Evolutionary conservation across 805 yeast species (phyloP), one percentile per base, ranked within the genome.

Genomic region (Yarrowia phangngaensis): DNA sequence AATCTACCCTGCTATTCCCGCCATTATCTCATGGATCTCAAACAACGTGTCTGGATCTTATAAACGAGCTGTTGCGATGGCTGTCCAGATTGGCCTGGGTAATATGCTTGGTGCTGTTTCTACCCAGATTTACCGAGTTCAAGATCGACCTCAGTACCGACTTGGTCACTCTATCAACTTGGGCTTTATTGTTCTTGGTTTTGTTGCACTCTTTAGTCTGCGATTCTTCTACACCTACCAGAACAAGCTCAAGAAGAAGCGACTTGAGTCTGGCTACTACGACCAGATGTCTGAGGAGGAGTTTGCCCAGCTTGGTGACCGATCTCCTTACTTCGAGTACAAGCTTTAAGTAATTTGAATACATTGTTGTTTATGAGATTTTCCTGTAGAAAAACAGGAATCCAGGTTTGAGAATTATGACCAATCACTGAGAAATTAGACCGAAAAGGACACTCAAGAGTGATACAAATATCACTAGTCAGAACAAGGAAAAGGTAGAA

Each of bases 31-130:
- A 58, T 78, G 82, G 82, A 61, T 72, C 28, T 68, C 80, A 3
- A 64, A 77, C 52, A 78, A 78, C 54, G 69, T 72, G 51, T 72
- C 74, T 9, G 80, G 82, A 9, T 79, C 78, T 56, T 60, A 71
- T 19, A 67, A 82, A 59, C 75, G 78, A 53, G 69, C 72, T 14
- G 72, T 72, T 15, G 76, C 75, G 11, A 69, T 77, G 30, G 78
- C 76, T 3, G 67, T 73, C 64, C 76, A 76, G 53, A 72, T 79
- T 57, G 82, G 83, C 1, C 74, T 78, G 56, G 84, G 83, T 52
- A 78, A 78, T 61, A 74, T 78, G 55, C 82, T 82, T 45, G 83
- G 82, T 55, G 78, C 78, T 54, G 70, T 78, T 51, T 64, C 81
- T 17, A 59, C 80, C 2, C 78, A 69, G 54, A 64, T 77, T 20